These are phyloP conservation scores for Gossypium davidsonii DNA, from an alignment of 441 rosid genomes.

Conservation along the genomic window DNA sequence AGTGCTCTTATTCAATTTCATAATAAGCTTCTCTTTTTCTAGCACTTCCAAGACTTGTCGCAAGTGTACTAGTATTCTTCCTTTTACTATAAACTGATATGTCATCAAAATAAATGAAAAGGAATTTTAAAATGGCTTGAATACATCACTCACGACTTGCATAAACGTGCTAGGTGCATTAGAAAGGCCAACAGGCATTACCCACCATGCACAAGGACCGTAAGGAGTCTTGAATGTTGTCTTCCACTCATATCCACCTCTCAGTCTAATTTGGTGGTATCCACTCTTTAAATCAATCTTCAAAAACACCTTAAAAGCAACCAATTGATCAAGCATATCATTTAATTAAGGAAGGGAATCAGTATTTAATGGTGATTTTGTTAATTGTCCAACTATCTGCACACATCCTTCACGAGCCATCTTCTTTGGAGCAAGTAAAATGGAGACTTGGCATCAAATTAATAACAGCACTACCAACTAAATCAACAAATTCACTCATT, in stretches of 20 bases:
- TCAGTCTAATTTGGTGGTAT: neutral
- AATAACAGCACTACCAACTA: neutral
- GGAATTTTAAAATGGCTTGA: neutral
- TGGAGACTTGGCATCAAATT: neutral
- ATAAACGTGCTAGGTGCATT: neutral
- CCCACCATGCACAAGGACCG: neutral
- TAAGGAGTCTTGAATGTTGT: neutral
- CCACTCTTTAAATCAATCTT: neutral
- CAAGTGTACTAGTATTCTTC: neutral
- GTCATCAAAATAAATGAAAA: neutral
- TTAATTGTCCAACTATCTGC: neutral
- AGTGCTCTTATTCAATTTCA: neutral
- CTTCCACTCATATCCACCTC: neutral
- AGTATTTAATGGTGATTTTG: neutral
- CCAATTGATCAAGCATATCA: neutral
- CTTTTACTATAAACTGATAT: neutral
- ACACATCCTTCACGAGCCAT: neutral
- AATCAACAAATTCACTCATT: neutral
- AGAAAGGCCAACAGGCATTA: neutral
- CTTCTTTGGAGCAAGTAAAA: neutral
- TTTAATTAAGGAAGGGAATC: neutral
- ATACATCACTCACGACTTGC: neutral
- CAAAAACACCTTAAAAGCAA: neutral
- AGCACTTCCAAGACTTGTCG: too few relatives aligned
- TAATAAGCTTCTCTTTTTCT: neutral